phyloP scores from a whole-genome alignment of 257 asterid genomes.

The Haberlea rhodopensis region DNA sequence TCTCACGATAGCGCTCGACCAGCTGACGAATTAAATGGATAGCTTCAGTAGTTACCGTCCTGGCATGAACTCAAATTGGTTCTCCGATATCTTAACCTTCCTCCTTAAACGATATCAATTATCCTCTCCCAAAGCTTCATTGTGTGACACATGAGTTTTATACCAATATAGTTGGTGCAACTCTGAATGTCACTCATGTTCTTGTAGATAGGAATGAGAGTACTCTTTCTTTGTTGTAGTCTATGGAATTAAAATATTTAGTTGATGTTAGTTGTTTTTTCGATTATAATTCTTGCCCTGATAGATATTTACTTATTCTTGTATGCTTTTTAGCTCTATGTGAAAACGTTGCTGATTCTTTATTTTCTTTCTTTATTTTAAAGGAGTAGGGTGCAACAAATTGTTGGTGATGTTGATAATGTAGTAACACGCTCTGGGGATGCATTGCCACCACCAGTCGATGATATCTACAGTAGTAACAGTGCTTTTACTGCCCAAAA shows the following conservation, averaged over 20 bases:
- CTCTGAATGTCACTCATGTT: too few species aligned
- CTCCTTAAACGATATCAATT: too few species aligned
- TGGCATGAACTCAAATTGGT: too few species aligned
- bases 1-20: too few species aligned
- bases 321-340: not conserved
- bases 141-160: too few species aligned
- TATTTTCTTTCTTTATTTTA: conserved; percentile 25
- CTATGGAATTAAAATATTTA: not conserved
- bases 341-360: conserved; percentile 26
- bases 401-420: conserved; percentile 68
- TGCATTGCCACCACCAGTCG: conserved; percentile 72
- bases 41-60: too few species aligned
- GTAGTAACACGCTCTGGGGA: conserved; percentile 56
- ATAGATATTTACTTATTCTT: not conserved
- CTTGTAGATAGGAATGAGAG: too few species aligned
- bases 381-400: conserved; percentile 90
- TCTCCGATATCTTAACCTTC: too few species aligned
- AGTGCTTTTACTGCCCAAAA: conserved; percentile 35
- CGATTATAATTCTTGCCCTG: not conserved
- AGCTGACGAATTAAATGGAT: too few species aligned
- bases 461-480: conserved; percentile 41
- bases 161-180: too few species aligned
- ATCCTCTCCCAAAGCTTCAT: too few species aligned
- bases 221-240: too few species aligned
- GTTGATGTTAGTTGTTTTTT: not conserved